Conservation (phyloP, 768 basidiomycete genomes). For the Russula lepida region DNA sequence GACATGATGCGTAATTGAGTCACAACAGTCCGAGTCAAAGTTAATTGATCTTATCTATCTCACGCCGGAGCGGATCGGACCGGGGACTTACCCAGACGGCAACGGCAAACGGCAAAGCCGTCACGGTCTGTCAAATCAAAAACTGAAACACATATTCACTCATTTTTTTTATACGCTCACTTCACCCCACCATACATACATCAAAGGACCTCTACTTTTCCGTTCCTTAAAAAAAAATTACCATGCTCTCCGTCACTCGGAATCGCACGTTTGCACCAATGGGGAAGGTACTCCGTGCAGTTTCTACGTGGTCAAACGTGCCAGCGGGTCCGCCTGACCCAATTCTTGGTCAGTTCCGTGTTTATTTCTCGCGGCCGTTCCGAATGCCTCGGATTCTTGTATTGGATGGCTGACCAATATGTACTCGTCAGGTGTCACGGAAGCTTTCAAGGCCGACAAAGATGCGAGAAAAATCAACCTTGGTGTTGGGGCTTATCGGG, state of each 20-base stretch:
- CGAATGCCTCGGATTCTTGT: not conserved
- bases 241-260: constrained; percentile 35
- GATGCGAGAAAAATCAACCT: constrained; percentile 92
- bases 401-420: not conserved
- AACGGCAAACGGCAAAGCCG: not conserved
- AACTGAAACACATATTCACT: constrained; percentile 3
- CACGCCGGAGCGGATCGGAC: not conserved
- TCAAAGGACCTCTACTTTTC: constrained; percentile 22
- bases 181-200: constrained; percentile 21
- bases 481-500: constrained; percentile 94
- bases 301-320: constrained; percentile 77
- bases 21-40: no score
- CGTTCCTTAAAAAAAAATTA: constrained; percentile 23
- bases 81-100: not conserved
- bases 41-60: constrained; percentile 10
- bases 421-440: constrained; percentile 61
- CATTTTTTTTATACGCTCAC: constrained; percentile 1
- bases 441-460: constrained; percentile 95
- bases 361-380: not conserved
- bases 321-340: constrained; percentile 87
- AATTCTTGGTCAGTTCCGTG: constrained; percentile 64
- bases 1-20: constrained; percentile 9
- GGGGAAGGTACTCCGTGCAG: constrained; percentile 33
- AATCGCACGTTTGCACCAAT: constrained; percentile 44
- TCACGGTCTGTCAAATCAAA: not conserved